Percentiles rank a stretch among this genome's conserved stretches.
Evolutionary conservation across 768 basidiomycete species (phyloP).

Genomic region (Mycena vulgaris): DNA sequence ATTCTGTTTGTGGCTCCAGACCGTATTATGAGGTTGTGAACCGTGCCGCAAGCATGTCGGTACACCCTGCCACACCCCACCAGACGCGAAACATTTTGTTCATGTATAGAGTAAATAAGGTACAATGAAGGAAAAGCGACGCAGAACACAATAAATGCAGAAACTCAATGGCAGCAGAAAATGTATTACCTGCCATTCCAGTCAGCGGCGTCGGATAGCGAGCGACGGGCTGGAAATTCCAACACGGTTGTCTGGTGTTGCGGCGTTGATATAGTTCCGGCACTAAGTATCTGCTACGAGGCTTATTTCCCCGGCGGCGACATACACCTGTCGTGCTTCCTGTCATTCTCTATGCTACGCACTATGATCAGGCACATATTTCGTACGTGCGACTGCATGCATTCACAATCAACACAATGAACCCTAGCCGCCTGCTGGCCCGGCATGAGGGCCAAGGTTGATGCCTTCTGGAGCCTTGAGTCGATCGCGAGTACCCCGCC

Average conservation of each 20-base stretch:
- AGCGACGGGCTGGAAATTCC: neutral
- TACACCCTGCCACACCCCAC: too few species aligned
- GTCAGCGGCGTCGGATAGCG: neutral
- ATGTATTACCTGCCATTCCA: constrained; percentile 3
- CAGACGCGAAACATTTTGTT: neutral
- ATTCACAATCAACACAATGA: constrained; percentile 5
- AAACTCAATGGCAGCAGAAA: constrained; percentile 1
- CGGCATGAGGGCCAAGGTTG: neutral
- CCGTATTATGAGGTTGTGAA: too few species aligned
- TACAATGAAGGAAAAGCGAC: constrained; percentile 3
- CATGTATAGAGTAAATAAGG: neutral
- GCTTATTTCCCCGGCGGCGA: constrained; percentile 10
- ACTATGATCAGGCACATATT: constrained; percentile 14
- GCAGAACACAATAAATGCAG: neutral
- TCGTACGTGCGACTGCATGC: constrained; percentile 2
- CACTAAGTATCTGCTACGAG: constrained; percentile 13
- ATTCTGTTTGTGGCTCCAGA: too few species aligned
- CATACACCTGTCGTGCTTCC: constrained; percentile 12
- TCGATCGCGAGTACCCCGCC: neutral
- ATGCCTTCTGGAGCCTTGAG: too few species aligned
- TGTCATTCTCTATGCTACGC: constrained; percentile 9
- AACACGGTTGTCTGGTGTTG: constrained; percentile 4
- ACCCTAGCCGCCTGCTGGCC: constrained; percentile 3
- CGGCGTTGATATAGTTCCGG: constrained; percentile 1
- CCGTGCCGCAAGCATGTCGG: too few species aligned